Base-by-base conservation (phyloP, 2,329 filamentous ascomycete genomes). In the Alternaria metachromatica region DNA sequence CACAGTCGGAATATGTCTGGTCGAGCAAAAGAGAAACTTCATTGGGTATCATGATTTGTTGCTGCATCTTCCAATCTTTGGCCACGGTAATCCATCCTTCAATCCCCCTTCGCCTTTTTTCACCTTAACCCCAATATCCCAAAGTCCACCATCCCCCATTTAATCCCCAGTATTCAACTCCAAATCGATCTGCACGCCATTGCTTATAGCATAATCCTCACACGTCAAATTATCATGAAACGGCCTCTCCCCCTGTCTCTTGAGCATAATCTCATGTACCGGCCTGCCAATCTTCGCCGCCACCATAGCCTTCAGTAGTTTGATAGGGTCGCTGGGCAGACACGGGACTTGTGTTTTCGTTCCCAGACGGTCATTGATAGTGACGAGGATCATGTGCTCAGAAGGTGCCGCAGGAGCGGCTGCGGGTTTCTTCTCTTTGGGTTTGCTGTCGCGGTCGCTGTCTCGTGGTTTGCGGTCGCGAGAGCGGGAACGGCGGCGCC, bases 331-430 rank as follows among this genome's bases (percentile, higher is more conserved):
- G 4, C 89, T 91, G 1, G 92, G 90, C 61, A 97, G 84, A 78
- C 94, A 97, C 0, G 95, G 95, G 67, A 98, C 96, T 56, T 92
- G 91, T 15, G 94, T 93, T 76, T 97, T 97, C n/a, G 95, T 97
- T 12, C 95, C 95, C 37, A 98, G 84, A n/a, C 95, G 88, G 80
- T 98, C 95, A 79, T 98, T 98, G 76, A 98, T 89, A 74, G 95
- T 89, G 18, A 98, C 94, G 55, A 97, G 88, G 70, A 98, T 97
- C 91, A 97, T 96, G 60, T 93, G 90, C 76, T 96, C 91, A 6
- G 84, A 65, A 3, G 68, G 61, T 4, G 65, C 33, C 7, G 66
- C 54, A 3, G 62, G 41, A 28, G 78, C 65, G 4, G 53, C 8
- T 76, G 66, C 10, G 1, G 26, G 4, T 43, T 63, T 63, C 43